Conservation (phyloP, 352 stramenopile genomes). For the Thraustotheca clavata region DNA sequence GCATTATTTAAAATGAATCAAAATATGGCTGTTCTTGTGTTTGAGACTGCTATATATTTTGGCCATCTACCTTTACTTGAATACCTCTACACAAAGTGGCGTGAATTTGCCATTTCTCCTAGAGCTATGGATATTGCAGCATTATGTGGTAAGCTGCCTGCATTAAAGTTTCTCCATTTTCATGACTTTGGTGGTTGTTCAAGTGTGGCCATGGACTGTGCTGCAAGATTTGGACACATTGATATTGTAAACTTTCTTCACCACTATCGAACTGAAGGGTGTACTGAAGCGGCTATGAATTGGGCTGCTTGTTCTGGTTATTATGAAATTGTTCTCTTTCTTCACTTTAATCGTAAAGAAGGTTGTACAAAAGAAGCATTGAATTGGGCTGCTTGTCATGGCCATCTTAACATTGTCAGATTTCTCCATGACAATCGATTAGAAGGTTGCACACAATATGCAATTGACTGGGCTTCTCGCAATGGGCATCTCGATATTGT, state of each 20-base stretch:
- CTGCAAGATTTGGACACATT: constrained; percentile 27
- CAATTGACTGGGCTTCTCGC: constrained; percentile 52
- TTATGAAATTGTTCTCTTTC: constrained; percentile 24
- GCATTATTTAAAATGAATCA: neutral
- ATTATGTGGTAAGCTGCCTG: constrained; percentile 24
- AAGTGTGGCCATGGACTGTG: constrained; percentile 26
- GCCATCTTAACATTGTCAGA: constrained; percentile 54
- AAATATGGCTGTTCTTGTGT: neutral
- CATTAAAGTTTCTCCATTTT: constrained; percentile 27
- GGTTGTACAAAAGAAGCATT: constrained; percentile 65
- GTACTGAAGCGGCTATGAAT: constrained; percentile 26
- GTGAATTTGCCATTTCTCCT: neutral
- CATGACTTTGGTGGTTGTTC: constrained; percentile 24
- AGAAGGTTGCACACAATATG: constrained; percentile 66
- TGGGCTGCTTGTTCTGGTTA: constrained; percentile 22
- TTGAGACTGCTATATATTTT: neutral
- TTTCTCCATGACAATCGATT: constrained; percentile 49
- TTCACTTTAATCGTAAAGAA: constrained; percentile 51
- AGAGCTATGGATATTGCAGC: constrained; percentile 30
- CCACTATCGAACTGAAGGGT: constrained; percentile 23
- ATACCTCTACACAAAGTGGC: neutral
- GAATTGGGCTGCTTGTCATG: constrained; percentile 56
- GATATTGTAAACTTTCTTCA: constrained; percentile 31
- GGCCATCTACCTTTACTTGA: neutral
- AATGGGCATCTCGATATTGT: constrained; percentile 60